Evolutionary conservation across 768 basidiomycete genomes (phyloP).

Genomic region (Chalciporus chontae): DNA sequence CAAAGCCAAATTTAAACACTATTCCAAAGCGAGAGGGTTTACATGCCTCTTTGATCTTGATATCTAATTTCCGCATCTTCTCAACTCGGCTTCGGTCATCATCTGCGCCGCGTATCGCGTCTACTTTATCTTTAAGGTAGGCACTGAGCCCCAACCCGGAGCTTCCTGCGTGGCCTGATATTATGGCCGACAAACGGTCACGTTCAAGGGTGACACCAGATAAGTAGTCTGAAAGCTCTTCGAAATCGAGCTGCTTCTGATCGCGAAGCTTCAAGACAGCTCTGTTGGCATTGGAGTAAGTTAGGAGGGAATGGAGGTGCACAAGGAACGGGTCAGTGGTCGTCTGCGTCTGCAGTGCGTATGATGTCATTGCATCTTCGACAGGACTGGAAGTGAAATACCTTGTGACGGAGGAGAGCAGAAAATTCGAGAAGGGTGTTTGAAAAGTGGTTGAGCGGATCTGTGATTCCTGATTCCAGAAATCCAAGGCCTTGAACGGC

Average conservation of each 20-base stretch:
- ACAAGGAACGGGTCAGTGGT: conserved; percentile 88
- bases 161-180: conserved; percentile 84
- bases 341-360: conserved; percentile 65
- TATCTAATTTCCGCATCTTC: conserved; percentile 88
- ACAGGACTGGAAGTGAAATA: conserved; percentile 32
- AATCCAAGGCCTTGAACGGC: conserved; percentile 97
- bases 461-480: conserved; percentile 97
- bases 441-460: conserved; percentile 94
- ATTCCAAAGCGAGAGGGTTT: neutral
- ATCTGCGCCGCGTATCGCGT: conserved; percentile 87
- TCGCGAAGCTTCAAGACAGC: conserved; percentile 94
- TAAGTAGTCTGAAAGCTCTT: conserved; percentile 93
- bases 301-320: conserved; percentile 87
- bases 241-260: conserved; percentile 98
- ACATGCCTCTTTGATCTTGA: conserved; percentile 90
- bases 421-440: conserved; percentile 96
- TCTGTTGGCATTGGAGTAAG: conserved; percentile 91
- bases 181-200: conserved; percentile 86
- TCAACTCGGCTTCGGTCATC: conserved; percentile 92
- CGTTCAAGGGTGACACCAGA: conserved; percentile 91
- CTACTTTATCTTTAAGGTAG: conserved; percentile 90
- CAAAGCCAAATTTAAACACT: neutral
- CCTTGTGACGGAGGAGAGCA: conserved; percentile 79
- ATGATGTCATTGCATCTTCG: neutral
- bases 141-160: conserved; percentile 80